phyloP scores from a whole-genome alignment of 495 filamentous ascomycete genomes.

The Daldinia grandis region DNA sequence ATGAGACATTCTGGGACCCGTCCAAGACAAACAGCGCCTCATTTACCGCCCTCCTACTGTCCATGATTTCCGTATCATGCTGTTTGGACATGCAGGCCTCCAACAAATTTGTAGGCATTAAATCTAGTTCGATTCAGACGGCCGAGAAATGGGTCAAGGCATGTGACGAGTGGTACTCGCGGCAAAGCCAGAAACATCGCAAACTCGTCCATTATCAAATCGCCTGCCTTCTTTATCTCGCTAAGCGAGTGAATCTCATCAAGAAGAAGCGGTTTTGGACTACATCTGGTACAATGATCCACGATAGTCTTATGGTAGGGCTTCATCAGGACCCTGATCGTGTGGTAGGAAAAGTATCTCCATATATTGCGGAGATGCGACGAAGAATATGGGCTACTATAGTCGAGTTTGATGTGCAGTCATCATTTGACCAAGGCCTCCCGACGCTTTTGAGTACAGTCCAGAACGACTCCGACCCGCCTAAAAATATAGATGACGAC shows the following conservation, averaged over 20 bases:
- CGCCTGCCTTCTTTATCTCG: constrained; percentile 46
- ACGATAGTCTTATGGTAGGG: constrained; percentile 42
- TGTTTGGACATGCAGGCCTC: constrained; percentile 69
- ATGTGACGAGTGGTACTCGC: constrained; percentile 44
- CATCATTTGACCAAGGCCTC: constrained; percentile 49
- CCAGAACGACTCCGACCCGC: constrained; percentile 40
- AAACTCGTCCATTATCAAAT: constrained; percentile 50
- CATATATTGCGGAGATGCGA: constrained; percentile 49
- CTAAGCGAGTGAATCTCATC: constrained; percentile 46
- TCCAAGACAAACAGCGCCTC: constrained; percentile 50
- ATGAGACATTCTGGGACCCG: constrained; percentile 53
- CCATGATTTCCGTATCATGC: constrained; percentile 53
- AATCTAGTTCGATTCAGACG: constrained; percentile 43
- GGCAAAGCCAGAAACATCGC: constrained; percentile 46
- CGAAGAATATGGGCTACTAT: constrained; percentile 47
- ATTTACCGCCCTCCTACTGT: constrained; percentile 56
- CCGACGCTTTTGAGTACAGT: constrained; percentile 46
- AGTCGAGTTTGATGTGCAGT: constrained; percentile 48
- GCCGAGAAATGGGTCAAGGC: constrained; percentile 46
- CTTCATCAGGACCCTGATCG: constrained; percentile 47
- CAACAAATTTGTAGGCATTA: constrained; percentile 45
- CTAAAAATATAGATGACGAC: constrained; percentile 48
- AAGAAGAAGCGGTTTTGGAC: constrained; percentile 50
- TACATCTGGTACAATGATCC: constrained; percentile 43
- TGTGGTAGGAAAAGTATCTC: constrained; percentile 33